A percentile compares a stretch with the other conserved stretches of the same genome.
Conservation (phyloP, 2,329 filamentous ascomycete species). For the Macroventuria anomochaeta region DNA sequence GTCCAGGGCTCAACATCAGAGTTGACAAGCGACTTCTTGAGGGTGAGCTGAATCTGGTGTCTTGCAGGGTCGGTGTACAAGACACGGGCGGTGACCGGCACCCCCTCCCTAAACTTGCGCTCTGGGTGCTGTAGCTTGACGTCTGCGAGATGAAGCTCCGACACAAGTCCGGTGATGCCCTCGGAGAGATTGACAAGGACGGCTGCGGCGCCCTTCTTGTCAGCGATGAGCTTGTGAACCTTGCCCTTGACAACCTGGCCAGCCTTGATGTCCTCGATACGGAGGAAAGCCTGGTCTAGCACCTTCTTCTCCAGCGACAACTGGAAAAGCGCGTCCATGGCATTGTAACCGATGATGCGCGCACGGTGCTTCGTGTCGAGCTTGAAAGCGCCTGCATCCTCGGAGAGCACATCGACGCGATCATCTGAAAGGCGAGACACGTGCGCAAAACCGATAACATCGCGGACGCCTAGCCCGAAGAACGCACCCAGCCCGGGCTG, state of each 20-base stretch:
- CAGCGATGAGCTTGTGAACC: constrained; percentile 83
- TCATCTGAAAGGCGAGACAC: constrained; percentile 91
- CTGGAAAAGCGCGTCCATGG: constrained; percentile 83
- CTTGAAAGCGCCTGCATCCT: constrained; percentile 78
- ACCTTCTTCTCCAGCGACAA: constrained; percentile 83
- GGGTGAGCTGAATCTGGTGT: constrained; percentile 80
- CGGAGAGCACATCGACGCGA: constrained; percentile 82
- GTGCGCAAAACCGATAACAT: constrained; percentile 86
- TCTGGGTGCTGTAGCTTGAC: constrained; percentile 88
- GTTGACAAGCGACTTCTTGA: constrained; percentile 95
- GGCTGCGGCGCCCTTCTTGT: constrained; percentile 77
- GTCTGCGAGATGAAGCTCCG: constrained; percentile 88
- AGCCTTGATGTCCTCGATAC: constrained; percentile 86
- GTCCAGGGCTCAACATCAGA: constrained; percentile 82
- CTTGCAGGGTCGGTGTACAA: constrained; percentile 78
- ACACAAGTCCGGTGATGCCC: constrained; percentile 85
- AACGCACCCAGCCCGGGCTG: constrained; percentile 83
- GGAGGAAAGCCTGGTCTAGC: constrained; percentile 85
- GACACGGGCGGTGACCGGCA: constrained; percentile 83
- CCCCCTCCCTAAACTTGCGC: constrained; percentile 90
- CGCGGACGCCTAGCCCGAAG: constrained; percentile 70
- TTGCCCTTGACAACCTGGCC: constrained; percentile 82
- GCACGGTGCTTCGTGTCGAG: constrained; percentile 79
- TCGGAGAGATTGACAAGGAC: constrained; percentile 85
- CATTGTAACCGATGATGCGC: constrained; percentile 84